Percentiles rank a stretch among this genome's conserved stretches.
These are phyloP conservation scores for Globisporangium cederbergense DNA, from an alignment of 352 stramenopile species.

Conservation along the genomic window DNA sequence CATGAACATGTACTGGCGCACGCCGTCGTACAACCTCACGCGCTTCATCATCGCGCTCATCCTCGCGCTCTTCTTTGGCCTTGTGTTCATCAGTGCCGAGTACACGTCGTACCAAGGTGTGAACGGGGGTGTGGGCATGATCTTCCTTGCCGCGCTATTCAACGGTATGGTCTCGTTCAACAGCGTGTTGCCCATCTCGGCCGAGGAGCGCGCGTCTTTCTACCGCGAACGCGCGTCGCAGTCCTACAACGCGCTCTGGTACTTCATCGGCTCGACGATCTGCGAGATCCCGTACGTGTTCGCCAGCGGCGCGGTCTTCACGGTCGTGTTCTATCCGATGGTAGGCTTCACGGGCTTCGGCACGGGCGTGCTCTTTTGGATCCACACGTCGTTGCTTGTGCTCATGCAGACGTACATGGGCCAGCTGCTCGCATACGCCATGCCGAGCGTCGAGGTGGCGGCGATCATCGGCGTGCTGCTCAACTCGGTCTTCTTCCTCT, in stretches of 20 bases:
- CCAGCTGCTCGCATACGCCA: constrained; percentile 29
- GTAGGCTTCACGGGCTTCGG: constrained; percentile 40
- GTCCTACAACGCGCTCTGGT: constrained; percentile 78
- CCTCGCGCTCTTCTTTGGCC: constrained; percentile 32
- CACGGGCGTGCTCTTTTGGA: constrained; percentile 36
- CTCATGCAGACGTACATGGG: constrained; percentile 38
- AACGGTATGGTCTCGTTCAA: constrained; percentile 64
- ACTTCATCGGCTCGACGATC: constrained; percentile 71
- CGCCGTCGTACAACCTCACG: constrained; percentile 81
- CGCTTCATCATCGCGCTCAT: constrained; percentile 44
- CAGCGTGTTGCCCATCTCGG: constrained; percentile 67
- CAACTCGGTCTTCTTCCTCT: constrained; percentile 35
- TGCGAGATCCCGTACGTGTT: constrained; percentile 72
- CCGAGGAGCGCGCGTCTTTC: constrained; percentile 80
- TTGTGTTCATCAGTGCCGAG: constrained; percentile 41
- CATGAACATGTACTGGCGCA: constrained; percentile 69
- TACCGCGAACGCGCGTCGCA: constrained; percentile 87
- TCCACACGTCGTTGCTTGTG: constrained; percentile 28
- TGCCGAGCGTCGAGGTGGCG: constrained; percentile 36
- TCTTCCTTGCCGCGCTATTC: constrained; percentile 36
- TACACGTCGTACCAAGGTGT: constrained; percentile 50
- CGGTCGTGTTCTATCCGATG: constrained; percentile 40
- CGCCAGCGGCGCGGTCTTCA: constrained; percentile 32
- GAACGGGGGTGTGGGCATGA: constrained; percentile 57
- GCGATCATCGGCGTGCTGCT: constrained; percentile 31